Conservation (phyloP, 1,139 yeast genomes). For the Debaryomycetaceae sp. region DNA sequence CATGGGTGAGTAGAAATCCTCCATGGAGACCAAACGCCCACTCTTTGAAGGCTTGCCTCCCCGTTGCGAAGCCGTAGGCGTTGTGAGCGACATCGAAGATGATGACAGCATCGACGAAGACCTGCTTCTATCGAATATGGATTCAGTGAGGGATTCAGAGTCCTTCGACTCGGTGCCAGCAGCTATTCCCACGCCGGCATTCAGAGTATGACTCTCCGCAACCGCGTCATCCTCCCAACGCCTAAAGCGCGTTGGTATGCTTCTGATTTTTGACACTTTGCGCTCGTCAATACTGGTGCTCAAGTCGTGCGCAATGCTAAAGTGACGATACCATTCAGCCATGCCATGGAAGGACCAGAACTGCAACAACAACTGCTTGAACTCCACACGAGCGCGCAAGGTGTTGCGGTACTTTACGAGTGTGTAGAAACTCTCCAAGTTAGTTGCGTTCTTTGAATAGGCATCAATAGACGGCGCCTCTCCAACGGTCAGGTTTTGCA, state of each 20-base stretch:
- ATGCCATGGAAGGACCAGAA: slow-evolving; percentile 41
- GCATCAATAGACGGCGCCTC: slow-evolving; percentile 32
- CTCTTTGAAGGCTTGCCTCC: too few relatives aligned
- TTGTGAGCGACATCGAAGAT: slow-evolving; percentile 3
- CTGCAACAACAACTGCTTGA: slow-evolving; percentile 36
- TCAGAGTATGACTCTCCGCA: neutral
- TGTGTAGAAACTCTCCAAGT: slow-evolving; percentile 18
- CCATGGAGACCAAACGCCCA: slow-evolving; percentile 20
- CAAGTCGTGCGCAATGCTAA: slow-evolving; percentile 34
- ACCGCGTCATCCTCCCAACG: slow-evolving; percentile 10
- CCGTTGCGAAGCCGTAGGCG: too few relatives aligned
- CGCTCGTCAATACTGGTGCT: slow-evolving; percentile 31
- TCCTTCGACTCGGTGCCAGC: neutral
- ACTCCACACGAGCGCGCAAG: slow-evolving; percentile 37
- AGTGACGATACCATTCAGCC: slow-evolving; percentile 36
- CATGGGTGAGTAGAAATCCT: slow-evolving; percentile 19
- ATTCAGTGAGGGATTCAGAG: slow-evolving; percentile 1
- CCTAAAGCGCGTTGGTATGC: slow-evolving; percentile 27
- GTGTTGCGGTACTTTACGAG: slow-evolving; percentile 33
- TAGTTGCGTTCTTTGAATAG: slow-evolving; percentile 1
- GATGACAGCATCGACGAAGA: slow-evolving; percentile 8
- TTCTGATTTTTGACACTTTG: slow-evolving; percentile 23
- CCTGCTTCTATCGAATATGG: slow-evolving; percentile 5
- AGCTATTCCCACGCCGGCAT: neutral
- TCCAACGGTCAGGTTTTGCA: slow-evolving; percentile 30